Evolutionary conservation across 2,329 filamentous ascomycete genomes (phyloP).

Genomic region (Diaporthe capsici): DNA sequence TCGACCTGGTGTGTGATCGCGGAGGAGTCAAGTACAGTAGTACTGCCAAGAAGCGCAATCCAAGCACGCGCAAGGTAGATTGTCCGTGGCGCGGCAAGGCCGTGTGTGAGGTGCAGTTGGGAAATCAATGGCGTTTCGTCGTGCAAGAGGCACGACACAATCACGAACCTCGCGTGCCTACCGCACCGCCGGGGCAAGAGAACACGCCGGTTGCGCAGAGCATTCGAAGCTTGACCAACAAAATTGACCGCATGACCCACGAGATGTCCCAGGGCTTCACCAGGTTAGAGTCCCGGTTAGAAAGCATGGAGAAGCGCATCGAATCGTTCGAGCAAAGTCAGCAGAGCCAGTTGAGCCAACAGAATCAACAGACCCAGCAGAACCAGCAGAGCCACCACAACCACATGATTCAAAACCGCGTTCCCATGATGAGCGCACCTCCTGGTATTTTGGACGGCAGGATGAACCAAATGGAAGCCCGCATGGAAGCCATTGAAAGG

Average conservation of each 20-base stretch:
- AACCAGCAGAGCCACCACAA: slow-evolving; percentile 39
- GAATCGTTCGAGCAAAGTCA: slow-evolving; percentile 63
- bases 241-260: slow-evolving; percentile 71
- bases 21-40: slow-evolving; percentile 76
- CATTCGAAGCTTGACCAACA: slow-evolving; percentile 70
- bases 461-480: slow-evolving; percentile 53
- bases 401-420: slow-evolving; percentile 43
- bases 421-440: slow-evolving; percentile 44
- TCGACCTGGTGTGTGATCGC: slow-evolving; percentile 74
- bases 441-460: slow-evolving; percentile 43
- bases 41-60: slow-evolving; percentile 75
- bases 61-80: slow-evolving; percentile 74
- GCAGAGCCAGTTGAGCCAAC: slow-evolving; percentile 38
- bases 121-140: slow-evolving; percentile 75
- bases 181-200: slow-evolving; percentile 68
- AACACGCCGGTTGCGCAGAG: slow-evolving; percentile 71
- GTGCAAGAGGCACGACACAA: slow-evolving; percentile 73
- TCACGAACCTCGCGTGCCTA: slow-evolving; percentile 70
- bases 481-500: slow-evolving; percentile 55
- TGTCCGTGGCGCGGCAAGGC: slow-evolving; percentile 75
- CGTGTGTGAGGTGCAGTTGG: slow-evolving; percentile 73
- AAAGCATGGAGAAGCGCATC: slow-evolving; percentile 65
- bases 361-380: slow-evolving; percentile 38
- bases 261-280: slow-evolving; percentile 68
- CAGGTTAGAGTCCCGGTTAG: slow-evolving; percentile 64